A percentile compares a stretch with the other conserved stretches of the same genome.
Conservation (phyloP, 208 protist species). For the Spongospora subterranea region DNA sequence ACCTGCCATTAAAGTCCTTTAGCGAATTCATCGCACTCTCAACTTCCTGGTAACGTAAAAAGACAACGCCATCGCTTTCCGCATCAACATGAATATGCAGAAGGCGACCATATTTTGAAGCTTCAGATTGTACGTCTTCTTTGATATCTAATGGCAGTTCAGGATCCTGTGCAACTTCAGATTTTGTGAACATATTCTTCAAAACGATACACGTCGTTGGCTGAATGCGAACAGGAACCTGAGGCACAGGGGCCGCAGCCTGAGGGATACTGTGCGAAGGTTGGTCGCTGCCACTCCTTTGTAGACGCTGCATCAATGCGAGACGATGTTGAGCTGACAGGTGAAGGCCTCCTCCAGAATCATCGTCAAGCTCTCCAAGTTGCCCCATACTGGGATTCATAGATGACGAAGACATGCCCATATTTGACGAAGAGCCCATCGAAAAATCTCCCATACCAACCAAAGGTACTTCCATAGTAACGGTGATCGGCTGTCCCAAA, state of each 20-base stretch:
- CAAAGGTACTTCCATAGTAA: conserved; percentile 33
- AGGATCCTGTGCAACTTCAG: neutral
- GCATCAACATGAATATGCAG: conserved; percentile 58
- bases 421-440: neutral
- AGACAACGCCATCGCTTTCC: conserved; percentile 44
- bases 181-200: conserved; percentile 60
- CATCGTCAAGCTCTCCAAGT: conserved; percentile 53
- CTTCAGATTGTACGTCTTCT: conserved; percentile 59
- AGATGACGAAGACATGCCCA: neutral
- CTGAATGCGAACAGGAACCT: conserved; percentile 41
- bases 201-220: conserved; percentile 56
- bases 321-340: conserved; percentile 58
- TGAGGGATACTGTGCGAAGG: neutral
- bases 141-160: conserved; percentile 59
- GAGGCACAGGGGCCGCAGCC: conserved; percentile 3
- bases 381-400: neutral
- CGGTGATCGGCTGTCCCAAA: conserved; percentile 34
- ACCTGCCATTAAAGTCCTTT: conserved; percentile 34
- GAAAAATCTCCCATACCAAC: neutral
- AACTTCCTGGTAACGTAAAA: conserved; percentile 21
- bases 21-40: neutral
- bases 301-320: conserved; percentile 58
- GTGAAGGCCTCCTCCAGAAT: conserved; percentile 41
- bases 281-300: conserved; percentile 50
- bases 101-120: conserved; percentile 53